Conservation (phyloP, 2,329 filamentous ascomycete species). For the Corinectria fuckeliana region DNA sequence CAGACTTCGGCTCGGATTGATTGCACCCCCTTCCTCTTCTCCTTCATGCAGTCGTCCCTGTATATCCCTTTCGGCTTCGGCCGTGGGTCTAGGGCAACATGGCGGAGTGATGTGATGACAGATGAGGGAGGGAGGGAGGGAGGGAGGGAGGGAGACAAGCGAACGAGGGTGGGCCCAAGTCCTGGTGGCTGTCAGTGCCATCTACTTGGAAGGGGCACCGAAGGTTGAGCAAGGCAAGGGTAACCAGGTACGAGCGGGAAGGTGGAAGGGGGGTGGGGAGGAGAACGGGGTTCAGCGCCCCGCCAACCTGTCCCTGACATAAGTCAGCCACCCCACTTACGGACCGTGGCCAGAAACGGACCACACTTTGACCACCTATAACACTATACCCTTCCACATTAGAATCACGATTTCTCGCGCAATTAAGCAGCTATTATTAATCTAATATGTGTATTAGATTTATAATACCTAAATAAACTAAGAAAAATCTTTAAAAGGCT, state of each 20-base stretch:
- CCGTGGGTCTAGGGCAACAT: neutral
- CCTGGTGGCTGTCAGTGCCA: neutral
- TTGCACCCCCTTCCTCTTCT: neutral
- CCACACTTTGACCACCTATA: too few relatives aligned
- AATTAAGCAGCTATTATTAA: too few relatives aligned
- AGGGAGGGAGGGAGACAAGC: too few relatives aligned
- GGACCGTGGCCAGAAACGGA: too few relatives aligned
- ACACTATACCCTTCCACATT: too few relatives aligned
- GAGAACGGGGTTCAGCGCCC: constrained; percentile 2
- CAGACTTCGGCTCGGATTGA: neutral
- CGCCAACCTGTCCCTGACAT: constrained; percentile 7
- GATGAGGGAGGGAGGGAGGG: neutral
- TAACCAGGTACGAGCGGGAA: neutral
- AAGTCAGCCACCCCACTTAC: too few relatives aligned
- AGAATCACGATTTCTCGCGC: too few relatives aligned
- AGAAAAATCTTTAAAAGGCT: too few relatives aligned
- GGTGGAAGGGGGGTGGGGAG: neutral
- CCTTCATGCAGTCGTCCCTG: neutral
- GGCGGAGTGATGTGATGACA: neutral
- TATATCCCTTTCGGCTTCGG: neutral
- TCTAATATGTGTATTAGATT: too few relatives aligned
- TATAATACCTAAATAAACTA: too few relatives aligned
- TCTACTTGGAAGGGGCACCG: neutral
- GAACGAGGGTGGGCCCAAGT: neutral
- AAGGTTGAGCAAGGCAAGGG: neutral